Evolutionary conservation across 306 rosid species (phyloP).

Genomic region (Malus sylvestris): DNA sequence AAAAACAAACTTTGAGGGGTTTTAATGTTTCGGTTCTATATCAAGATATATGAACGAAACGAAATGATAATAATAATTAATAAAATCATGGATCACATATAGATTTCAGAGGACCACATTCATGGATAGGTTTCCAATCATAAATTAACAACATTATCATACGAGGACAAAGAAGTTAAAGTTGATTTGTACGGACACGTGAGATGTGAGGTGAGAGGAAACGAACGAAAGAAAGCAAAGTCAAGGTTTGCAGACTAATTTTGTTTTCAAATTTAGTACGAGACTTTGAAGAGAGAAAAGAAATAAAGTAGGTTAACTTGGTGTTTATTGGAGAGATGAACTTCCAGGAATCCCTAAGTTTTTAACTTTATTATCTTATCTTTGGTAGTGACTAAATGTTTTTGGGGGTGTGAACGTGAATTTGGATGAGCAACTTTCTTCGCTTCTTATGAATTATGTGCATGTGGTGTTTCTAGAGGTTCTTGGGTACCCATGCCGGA

Average conservation of each 20-base stretch:
- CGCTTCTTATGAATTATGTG: neutral
- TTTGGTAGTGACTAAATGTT: neutral
- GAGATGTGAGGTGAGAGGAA: neutral
- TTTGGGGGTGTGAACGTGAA: slow-evolving; percentile 3
- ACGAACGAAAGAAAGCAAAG: neutral
- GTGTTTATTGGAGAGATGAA: neutral
- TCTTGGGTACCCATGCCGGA: no score
- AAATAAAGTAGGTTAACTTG: slow-evolving; percentile 12
- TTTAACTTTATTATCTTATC: neutral
- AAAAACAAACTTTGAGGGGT: no score
- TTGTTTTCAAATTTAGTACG: neutral
- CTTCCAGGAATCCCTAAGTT: slow-evolving; percentile 17
- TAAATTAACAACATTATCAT: neutral
- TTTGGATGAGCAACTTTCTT: neutral
- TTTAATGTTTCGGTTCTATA: no score
- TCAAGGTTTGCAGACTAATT: neutral
- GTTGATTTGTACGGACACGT: neutral
- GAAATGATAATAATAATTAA: no score
- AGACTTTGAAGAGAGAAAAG: neutral
- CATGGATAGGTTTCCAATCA: neutral
- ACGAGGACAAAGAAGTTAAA: neutral
- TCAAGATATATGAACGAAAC: no score
- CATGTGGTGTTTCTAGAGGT: neutral
- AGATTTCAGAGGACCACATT: neutral
- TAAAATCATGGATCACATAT: no score